Percentiles rank a stretch among this genome's conserved stretches.
Conservation (phyloP, 768 basidiomycete species). For the Cytidiella melzeri region DNA sequence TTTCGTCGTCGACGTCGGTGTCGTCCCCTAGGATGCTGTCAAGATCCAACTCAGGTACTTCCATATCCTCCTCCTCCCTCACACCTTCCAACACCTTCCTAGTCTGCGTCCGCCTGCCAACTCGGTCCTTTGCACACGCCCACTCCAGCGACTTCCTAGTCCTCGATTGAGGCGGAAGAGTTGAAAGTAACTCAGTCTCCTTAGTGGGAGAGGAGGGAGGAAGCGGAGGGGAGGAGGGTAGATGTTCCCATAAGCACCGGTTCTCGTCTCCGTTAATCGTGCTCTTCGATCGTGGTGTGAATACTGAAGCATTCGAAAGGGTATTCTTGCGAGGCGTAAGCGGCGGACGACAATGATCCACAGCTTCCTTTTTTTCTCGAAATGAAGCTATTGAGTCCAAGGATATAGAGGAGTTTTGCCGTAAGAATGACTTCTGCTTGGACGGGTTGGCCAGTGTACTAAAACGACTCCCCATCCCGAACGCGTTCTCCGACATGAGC, state of each 20-base stretch:
- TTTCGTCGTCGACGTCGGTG: conserved; percentile 8
- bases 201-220: conserved; percentile 46
- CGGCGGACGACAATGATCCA: conserved; percentile 9
- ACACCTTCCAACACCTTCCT: neutral
- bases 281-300: neutral
- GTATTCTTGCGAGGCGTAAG: conserved; percentile 13
- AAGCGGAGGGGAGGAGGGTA: conserved; percentile 59
- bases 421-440: neutral
- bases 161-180: conserved; percentile 39
- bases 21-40: conserved; percentile 2
- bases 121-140: conserved; percentile 14
- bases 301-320: neutral
- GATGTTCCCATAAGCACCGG: conserved; percentile 28
- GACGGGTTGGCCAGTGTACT: conserved; percentile 11
- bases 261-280: neutral
- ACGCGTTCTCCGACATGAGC: conserved; percentile 11
- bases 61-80: neutral
- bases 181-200: conserved; percentile 35
- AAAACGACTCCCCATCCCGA: neutral
- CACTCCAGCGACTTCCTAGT: conserved; percentile 51
- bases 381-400: conserved; percentile 57
- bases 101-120: neutral
- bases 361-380: conserved; percentile 32
- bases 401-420: conserved; percentile 26
- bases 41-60: conserved; percentile 10